A percentile compares a stretch with the other conserved stretches of the same genome.
Evolutionary conservation across 2,329 filamentous ascomycete genomes (phyloP).

Genomic region (Aspergillus ochraceus): DNA sequence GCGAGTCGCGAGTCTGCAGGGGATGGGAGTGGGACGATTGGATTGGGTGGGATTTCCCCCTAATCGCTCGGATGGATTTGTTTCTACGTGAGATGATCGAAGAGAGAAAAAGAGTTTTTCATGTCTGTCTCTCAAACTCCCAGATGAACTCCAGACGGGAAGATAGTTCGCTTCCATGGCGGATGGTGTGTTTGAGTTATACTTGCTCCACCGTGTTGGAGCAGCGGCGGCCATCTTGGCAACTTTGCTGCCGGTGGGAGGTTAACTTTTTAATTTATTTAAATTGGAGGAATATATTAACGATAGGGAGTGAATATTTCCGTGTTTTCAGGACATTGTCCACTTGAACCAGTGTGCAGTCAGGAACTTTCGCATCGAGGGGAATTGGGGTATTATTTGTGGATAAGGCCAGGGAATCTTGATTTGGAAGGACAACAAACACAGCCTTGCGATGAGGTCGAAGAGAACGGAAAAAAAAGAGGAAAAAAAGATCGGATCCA

Average conservation of each 20-base stretch:
- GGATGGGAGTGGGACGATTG: neutral
- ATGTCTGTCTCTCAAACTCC: neutral
- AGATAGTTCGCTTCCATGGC: slow-evolving; percentile 20
- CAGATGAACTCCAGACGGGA: slow-evolving; percentile 13
- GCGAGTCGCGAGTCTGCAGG: neutral
- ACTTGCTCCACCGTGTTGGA: slow-evolving; percentile 26
- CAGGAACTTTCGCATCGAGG: neutral
- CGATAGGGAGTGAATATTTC: too few species aligned
- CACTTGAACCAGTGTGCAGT: too few species aligned
- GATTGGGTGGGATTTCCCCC: neutral
- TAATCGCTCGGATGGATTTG: neutral
- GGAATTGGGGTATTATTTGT: neutral
- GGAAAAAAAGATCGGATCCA: neutral
- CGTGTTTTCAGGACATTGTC: too few species aligned
- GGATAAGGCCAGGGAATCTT: too few species aligned
- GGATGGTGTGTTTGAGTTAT: slow-evolving; percentile 36
- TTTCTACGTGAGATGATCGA: neutral
- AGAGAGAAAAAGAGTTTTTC: neutral
- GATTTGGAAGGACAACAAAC: neutral
- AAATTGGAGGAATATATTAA: neutral
- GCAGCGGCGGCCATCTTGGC: slow-evolving; percentile 27
- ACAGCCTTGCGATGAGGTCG: neutral
- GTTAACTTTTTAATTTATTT: neutral
- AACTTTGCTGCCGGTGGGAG: slow-evolving; percentile 3
- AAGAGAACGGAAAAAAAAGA: neutral